Base-by-base conservation (phyloP, 164 flowering plant species). In the Protea cynaroides region DNA sequence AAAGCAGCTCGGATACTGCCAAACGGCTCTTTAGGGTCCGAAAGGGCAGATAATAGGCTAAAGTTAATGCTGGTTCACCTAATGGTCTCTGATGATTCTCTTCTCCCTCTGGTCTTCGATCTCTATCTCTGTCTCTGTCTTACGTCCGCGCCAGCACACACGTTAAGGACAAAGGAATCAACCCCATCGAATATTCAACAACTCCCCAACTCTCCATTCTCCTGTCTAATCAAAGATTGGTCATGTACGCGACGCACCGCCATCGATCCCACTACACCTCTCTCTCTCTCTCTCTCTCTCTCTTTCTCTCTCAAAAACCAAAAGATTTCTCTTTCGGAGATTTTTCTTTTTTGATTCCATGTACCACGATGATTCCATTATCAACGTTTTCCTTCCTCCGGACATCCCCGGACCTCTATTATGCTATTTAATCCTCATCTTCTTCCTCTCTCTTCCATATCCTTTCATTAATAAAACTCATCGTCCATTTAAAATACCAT, bases 231-330 rank as follows among this genome's bases (percentile, higher is more conserved):
- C 73, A 58, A 69, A 80, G 81, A 79, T 79, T 78, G 81, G 74
- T 77, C 65, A 58, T 46, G 68, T 81, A 82, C 72, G 89, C 89
- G 89, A 85, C 89, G 89, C 64, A 81, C 72, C 89, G 89, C 78
- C 86, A 63, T 74, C 77, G 84, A 70, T 8, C 66, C n/a, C 57
- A 70, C 29, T 61, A 8, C 56, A 19, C 66, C 62, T 24, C 57
- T 59, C 71, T 49, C 47, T 56, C 49, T 46, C 50, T 46, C 50
- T 10, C 14, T 14, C 17, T 17, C 7, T 46, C 3, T 17, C 9
- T 37, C n/a, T n/a, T n/a, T n/a, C n/a, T n/a, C n/a, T n/a, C n/a
- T n/a, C n/a, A n/a, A n/a, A n/a, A n/a, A n/a, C n/a, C n/a, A n/a
- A n/a, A n/a, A n/a, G n/a, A n/a, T n/a, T n/a, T 18, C 52, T 40